Conservation (phyloP, 73 alveolate genomes). For the Paramecium sonneborni region DNA sequence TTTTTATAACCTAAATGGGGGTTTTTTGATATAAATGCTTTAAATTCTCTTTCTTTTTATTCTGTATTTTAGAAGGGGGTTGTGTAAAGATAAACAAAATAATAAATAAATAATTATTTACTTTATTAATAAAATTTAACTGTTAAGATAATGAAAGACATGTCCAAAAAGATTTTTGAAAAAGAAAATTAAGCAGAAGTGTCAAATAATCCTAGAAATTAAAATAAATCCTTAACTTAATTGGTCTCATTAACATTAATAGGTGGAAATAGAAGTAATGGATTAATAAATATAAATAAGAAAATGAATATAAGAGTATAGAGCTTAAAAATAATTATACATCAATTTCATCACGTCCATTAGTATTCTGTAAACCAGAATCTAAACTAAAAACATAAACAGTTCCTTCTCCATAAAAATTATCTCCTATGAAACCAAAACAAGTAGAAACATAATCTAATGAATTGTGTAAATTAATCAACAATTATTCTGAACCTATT, state of each 20-base stretch:
- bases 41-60: neutral
- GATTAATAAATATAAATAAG: neutral
- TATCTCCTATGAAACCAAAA: neutral
- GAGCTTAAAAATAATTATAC: conserved; percentile 19
- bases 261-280: neutral
- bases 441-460: neutral
- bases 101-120: neutral
- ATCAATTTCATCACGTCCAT: neutral
- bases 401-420: neutral
- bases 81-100: neutral
- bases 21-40: neutral
- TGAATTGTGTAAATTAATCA: neutral
- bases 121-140: conserved; percentile 23
- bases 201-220: conserved; percentile 12
- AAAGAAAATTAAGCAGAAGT: conserved; percentile 48
- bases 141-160: conserved; percentile 48
- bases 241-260: conserved; percentile 20
- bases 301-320: neutral
- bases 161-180: conserved; percentile 25
- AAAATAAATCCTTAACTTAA: conserved; percentile 8
- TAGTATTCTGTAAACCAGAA: conserved; percentile 5
- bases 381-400: neutral
- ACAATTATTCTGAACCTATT: neutral
- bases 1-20: neutral
- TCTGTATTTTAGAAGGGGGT: neutral